Evolutionary conservation across 768 basidiomycete species (phyloP), one percentile per base, ranked within the genome.

Genomic region (Xanthoconium purpureum): DNA sequence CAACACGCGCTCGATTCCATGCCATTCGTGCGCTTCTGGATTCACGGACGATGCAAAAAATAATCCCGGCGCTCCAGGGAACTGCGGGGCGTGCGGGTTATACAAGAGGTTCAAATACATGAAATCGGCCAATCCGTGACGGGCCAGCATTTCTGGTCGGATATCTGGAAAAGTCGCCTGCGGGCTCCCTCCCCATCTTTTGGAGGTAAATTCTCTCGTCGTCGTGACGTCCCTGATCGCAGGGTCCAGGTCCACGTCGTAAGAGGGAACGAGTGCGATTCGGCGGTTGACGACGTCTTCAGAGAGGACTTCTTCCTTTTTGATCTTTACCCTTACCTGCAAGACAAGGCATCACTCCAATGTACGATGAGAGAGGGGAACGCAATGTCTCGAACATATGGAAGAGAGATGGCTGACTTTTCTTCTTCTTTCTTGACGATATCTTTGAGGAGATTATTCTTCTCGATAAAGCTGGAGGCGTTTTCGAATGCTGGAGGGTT

Each of bases 301-400:
- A 2, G 57, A 64, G 28, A 67, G 60, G n/a, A 64, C 36, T 36
- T 66, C 59, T 14, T 64, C 59, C 11, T 58, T 57, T 12, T 62
- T 64, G 40, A 66, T 44, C 32, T 64, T 54, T 5, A 58, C 40
- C 28, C 60, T 57, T 2, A 44, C 37, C 56, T 62, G 50, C 4
- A 40, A 54, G 11, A 44, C 12, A 4, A 28, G 12, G 11, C 0
- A 0, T 32, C 28, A 56, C 11, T 3, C 8, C 5, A 14, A 10
- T 9, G 15, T 4, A 29, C 46, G 10, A 17, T 6, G 45, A 33
- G 9, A 24, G 24, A 24, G 12, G 28, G 37, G 11, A 28, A 32
- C 5, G 17, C 28, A 10, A 18, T 1, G 15, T 3, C 0, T 30
- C 50, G 40, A 48, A 59, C 58, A 28, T 44, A 47, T 17, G 37